phyloP scores from a whole-genome alignment of 1,284 basidiomycete species.

The Cutaneotrichosporon dermatis region DNA sequence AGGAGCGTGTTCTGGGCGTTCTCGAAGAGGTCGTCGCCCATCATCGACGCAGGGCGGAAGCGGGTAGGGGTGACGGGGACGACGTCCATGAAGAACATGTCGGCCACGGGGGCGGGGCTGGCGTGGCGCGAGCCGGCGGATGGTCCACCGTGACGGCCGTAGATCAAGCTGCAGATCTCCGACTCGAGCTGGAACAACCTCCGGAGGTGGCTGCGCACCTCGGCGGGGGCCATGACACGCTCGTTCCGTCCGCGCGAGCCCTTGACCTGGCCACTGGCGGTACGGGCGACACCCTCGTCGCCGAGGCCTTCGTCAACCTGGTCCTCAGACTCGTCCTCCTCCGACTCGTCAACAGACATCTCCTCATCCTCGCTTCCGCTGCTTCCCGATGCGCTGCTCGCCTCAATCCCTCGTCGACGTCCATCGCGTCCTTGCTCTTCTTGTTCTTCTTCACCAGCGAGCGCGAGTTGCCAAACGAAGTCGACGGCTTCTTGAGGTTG shows the following conservation, averaged over 20 bases:
- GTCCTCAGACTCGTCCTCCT: conserved; percentile 47
- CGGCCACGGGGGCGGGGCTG: conserved; percentile 56
- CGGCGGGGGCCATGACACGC: conserved; percentile 81
- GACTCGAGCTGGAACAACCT: conserved; percentile 80
- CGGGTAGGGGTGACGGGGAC: conserved; percentile 89
- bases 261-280: conserved; percentile 74
- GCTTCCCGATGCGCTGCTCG: conserved; percentile 27
- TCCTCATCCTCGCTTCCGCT: conserved; percentile 55
- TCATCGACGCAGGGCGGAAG: conserved; percentile 87
- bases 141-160: conserved; percentile 86
- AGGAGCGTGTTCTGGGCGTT: conserved; percentile 96
- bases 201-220: conserved; percentile 89
- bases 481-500: conserved; percentile 44
- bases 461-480: conserved; percentile 45
- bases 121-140: conserved; percentile 16
- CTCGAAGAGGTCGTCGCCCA: conserved; percentile 92
- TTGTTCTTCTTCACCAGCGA: conserved; percentile 48
- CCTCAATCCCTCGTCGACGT: conserved; percentile 44
- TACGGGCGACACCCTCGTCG: conserved; percentile 53
- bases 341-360: conserved; percentile 51
- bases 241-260: conserved; percentile 73
- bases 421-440: conserved; percentile 36
- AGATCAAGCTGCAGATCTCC: conserved; percentile 77
- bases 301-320: conserved; percentile 37
- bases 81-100: conserved; percentile 95